Percentiles rank a stretch among this genome's conserved stretches.
Evolutionary conservation across 73 alveolate species (phyloP).

Genomic region (Paramecium sexaurelia): DNA sequence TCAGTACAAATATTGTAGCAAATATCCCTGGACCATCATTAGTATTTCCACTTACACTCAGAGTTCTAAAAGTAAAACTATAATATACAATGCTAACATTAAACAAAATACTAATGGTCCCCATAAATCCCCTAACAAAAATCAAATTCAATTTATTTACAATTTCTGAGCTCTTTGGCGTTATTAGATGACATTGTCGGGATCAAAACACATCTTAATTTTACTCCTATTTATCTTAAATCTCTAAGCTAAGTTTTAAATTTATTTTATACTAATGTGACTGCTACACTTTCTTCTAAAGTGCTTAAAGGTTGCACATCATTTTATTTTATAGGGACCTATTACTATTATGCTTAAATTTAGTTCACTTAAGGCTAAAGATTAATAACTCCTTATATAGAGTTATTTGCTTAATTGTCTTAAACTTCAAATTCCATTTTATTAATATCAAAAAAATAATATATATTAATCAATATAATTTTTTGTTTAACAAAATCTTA

Average conservation of each 20-base stretch:
- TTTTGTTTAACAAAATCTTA: too few species aligned
- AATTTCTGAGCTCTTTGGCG: slow-evolving; percentile 86
- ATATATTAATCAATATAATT: too few species aligned
- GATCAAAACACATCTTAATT: slow-evolving; percentile 82
- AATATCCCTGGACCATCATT: slow-evolving; percentile 68
- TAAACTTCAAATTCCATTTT: slow-evolving; percentile 14
- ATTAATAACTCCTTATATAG: not conserved
- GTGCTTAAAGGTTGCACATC: slow-evolving; percentile 23
- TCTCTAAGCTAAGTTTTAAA: slow-evolving; percentile 76
- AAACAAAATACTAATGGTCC: slow-evolving; percentile 93
- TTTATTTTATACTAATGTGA: not conserved
- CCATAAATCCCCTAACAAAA: slow-evolving; percentile 94
- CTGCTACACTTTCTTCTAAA: slow-evolving; percentile 57
- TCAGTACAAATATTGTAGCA: slow-evolving; percentile 87
- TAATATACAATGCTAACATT: slow-evolving; percentile 45
- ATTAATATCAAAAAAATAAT: too few species aligned
- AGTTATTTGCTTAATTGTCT: not conserved
- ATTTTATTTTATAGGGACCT: not conserved
- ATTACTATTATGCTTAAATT: not conserved
- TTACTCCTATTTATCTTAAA: slow-evolving; percentile 85
- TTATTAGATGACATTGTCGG: slow-evolving; percentile 76
- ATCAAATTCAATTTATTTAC: slow-evolving; percentile 40
- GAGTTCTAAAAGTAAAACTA: not conserved
- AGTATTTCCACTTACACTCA: not conserved
- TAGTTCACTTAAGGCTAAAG: not conserved